A percentile compares a stretch with the other conserved stretches of the same genome.
Evolutionary conservation across 495 filamentous ascomycete species (phyloP).

Genomic region (Achaetomiella virescens): DNA sequence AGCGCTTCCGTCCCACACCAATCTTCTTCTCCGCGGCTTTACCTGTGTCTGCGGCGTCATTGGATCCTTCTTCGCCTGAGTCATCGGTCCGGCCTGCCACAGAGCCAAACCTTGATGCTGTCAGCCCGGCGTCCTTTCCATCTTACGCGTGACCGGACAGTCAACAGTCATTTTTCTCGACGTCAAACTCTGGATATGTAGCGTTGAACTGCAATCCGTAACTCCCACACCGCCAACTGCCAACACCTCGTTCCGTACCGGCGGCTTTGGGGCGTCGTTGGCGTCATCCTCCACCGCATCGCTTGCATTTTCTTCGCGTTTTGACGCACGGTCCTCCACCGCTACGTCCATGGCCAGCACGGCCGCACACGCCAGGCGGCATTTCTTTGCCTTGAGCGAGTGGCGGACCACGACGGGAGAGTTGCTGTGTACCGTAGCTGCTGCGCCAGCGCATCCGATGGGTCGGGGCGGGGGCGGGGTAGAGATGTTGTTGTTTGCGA

Average conservation of each 20-base stretch:
- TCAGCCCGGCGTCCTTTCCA: neutral
- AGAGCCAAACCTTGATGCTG: neutral
- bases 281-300: neutral
- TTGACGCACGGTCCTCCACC: neutral
- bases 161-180: slow-evolving; percentile 26
- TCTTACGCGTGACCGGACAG: slow-evolving; percentile 8
- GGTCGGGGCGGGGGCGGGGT: neutral
- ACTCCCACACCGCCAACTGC: neutral
- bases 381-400: slow-evolving; percentile 27
- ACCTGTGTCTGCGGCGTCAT: slow-evolving; percentile 7
- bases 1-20: neutral
- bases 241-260: neutral
- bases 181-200: slow-evolving; percentile 27
- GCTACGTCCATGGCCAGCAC: neutral
- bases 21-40: neutral
- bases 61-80: slow-evolving; percentile 10
- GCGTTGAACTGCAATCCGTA: slow-evolving; percentile 10
- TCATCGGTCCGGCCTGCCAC: neutral
- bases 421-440: neutral
- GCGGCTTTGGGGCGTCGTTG: neutral
- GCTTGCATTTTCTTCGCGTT: neutral
- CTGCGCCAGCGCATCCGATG: neutral
- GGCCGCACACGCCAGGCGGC: slow-evolving; percentile 9
- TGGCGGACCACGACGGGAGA: slow-evolving; percentile 14
- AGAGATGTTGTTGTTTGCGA: slow-evolving; percentile 20